Conservation (phyloP, 306 rosid genomes). For the Castanea crenata region DNA sequence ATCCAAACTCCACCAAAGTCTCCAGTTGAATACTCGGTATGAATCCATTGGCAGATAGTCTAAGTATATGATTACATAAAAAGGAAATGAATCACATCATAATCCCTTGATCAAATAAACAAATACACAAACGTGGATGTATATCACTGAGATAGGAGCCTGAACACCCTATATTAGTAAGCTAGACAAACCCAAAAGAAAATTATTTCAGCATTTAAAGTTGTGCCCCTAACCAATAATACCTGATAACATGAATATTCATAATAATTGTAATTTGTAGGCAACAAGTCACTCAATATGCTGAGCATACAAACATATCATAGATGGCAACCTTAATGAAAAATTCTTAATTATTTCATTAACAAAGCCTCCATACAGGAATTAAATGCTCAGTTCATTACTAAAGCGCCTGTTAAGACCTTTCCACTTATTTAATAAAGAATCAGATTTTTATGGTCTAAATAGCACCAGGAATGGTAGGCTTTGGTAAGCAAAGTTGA, state of each 20-base stretch:
- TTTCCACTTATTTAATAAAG: not conserved
- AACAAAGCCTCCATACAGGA: not conserved
- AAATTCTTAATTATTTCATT: no score
- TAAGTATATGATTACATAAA: not conserved
- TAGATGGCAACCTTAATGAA: no score
- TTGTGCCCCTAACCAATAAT: not conserved
- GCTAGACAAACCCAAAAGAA: slow-evolving; percentile 6
- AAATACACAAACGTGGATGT: not conserved
- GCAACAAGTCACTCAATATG: not conserved
- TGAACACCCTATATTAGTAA: not conserved
- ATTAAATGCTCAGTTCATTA: not conserved
- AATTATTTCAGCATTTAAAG: not conserved
- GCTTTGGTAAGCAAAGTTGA: not conserved
- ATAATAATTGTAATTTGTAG: not conserved
- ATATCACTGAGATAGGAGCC: not conserved
- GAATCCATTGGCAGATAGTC: not conserved
- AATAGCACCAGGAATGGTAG: not conserved
- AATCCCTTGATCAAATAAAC: not conserved
- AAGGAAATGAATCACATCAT: not conserved
- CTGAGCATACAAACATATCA: not conserved
- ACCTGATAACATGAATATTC: not conserved
- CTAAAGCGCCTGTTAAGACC: not conserved
- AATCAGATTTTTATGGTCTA: not conserved
- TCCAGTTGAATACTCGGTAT: not conserved
- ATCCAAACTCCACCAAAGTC: not conserved